phyloP scores from a whole-genome alignment of 169 alveolate genomes.

The Cryptosporidium baileyi region DNA sequence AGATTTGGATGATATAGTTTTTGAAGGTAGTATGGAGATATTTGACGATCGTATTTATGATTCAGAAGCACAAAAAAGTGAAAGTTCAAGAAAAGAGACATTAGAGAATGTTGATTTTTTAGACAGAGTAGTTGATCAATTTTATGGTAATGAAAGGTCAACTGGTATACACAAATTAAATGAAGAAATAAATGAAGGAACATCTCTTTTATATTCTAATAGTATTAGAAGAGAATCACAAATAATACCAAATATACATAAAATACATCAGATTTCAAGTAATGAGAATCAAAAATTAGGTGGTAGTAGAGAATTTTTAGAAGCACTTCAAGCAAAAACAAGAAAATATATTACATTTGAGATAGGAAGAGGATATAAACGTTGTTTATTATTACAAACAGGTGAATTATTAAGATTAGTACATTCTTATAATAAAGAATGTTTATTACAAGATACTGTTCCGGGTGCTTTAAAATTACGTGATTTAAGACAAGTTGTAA shows the following conservation, averaged over 20 bases:
- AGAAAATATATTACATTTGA: constrained; percentile 65
- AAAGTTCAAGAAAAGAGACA: constrained; percentile 7
- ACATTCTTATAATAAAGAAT: constrained; percentile 60
- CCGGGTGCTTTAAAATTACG: constrained; percentile 70
- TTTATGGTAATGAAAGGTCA: constrained; percentile 43
- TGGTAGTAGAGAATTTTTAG: constrained; percentile 61
- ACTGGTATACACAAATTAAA: constrained; percentile 14
- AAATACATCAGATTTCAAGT: not conserved
- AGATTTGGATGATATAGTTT: constrained; percentile 53
- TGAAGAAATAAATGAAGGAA: constrained; percentile 21
- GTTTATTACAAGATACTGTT: constrained; percentile 65
- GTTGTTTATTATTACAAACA: constrained; percentile 50
- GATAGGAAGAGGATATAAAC: constrained; percentile 62
- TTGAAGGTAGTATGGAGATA: constrained; percentile 57
- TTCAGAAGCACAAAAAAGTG: constrained; percentile 25
- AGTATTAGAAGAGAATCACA: constrained; percentile 8
- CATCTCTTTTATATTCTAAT: constrained; percentile 11
- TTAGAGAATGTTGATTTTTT: constrained; percentile 45
- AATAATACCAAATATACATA: constrained; percentile 4
- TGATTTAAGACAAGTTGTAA: constrained; percentile 69
- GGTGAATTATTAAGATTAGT: constrained; percentile 59
- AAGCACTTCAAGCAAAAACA: constrained; percentile 56
- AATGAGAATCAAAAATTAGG: constrained; percentile 16
- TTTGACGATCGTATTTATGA: constrained; percentile 65
- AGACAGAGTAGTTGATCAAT: constrained; percentile 64